Evolutionary conservation across 2,329 filamentous ascomycete genomes (phyloP).

Genomic region (Ophiognomonia clavigignenti-juglandacearum): DNA sequence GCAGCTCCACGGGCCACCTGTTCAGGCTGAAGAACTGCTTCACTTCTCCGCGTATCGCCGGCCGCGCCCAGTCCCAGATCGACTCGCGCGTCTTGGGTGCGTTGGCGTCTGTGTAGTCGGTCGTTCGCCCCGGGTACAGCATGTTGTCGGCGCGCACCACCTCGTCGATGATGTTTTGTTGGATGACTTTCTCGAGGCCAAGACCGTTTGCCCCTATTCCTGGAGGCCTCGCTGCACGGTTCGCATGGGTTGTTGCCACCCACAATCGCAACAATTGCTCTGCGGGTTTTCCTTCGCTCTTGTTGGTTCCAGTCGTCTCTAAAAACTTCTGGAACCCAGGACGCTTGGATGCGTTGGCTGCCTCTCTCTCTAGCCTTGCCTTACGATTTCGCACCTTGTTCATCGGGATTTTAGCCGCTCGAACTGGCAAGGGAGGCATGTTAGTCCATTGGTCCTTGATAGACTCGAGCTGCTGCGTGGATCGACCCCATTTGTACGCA

Average conservation of each 20-base stretch:
- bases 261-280: too few relatives aligned
- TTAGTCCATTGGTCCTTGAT: too few relatives aligned
- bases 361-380: too few relatives aligned
- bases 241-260: too few relatives aligned
- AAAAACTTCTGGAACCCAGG: too few relatives aligned
- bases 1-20: conserved; percentile 42
- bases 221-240: too few relatives aligned
- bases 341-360: too few relatives aligned
- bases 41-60: conserved; percentile 19
- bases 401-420: neutral
- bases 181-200: conserved; percentile 25
- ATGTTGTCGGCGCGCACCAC: conserved; percentile 36
- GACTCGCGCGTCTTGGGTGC: conserved; percentile 24
- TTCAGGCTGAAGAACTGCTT: conserved; percentile 39
- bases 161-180: conserved; percentile 38
- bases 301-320: too few relatives aligned
- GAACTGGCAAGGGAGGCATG: neutral
- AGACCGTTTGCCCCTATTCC: too few relatives aligned
- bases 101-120: conserved; percentile 20
- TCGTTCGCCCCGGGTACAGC: conserved; percentile 33
- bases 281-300: conserved; percentile 15
- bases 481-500: conserved; percentile 11
- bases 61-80: conserved; percentile 32
- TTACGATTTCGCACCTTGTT: neutral
- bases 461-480: neutral